A percentile compares a stretch with the other conserved stretches of the same genome.
These are phyloP conservation scores for Saturnispora kantuleensis DNA, from an alignment of 805 yeast species.

Conservation along the genomic window DNA sequence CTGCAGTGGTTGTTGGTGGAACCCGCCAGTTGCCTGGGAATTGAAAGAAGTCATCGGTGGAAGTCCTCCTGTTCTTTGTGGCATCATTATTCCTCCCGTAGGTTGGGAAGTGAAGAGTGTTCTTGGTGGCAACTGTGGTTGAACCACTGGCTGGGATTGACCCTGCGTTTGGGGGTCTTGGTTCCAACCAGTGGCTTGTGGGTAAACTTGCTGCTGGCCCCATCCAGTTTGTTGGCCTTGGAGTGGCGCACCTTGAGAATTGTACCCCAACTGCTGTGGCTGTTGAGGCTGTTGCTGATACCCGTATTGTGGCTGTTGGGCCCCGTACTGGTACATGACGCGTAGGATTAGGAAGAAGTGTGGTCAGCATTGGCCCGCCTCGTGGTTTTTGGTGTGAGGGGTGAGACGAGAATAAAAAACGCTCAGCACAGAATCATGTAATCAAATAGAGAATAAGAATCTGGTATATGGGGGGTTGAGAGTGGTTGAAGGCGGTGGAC, in stretches of 20 bases:
- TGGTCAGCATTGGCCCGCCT: background rate
- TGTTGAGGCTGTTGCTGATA: conserved; percentile 16
- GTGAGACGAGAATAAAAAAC: too few relatives aligned
- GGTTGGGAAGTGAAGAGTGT: conserved; percentile 22
- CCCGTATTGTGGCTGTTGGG: conserved; percentile 18
- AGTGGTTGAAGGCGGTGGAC: too few relatives aligned
- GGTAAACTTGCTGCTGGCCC: conserved; percentile 12
- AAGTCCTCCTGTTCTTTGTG: conserved; percentile 12
- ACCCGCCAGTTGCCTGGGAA: conserved; percentile 19
- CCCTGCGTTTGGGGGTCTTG: conserved; percentile 22
- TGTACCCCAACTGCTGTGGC: conserved; percentile 23
- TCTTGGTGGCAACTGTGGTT: conserved; percentile 11
- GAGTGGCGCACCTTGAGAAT: conserved; percentile 20
- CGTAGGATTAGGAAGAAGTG: too few relatives aligned
- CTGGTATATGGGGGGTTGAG: too few relatives aligned
- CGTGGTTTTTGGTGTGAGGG: background rate
- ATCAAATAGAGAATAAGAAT: too few relatives aligned
- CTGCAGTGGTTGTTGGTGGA: conserved; percentile 15
- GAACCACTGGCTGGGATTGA: conserved; percentile 13
- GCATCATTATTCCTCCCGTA: conserved; percentile 9
- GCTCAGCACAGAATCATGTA: too few relatives aligned
- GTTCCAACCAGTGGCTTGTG: conserved; percentile 32
- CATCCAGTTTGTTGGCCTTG: conserved; percentile 12
- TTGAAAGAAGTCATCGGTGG: conserved; percentile 8
- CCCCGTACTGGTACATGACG: conserved; percentile 21